phyloP scores from a whole-genome alignment of 75 land plant species.

The Isoetes taiwanensis region DNA sequence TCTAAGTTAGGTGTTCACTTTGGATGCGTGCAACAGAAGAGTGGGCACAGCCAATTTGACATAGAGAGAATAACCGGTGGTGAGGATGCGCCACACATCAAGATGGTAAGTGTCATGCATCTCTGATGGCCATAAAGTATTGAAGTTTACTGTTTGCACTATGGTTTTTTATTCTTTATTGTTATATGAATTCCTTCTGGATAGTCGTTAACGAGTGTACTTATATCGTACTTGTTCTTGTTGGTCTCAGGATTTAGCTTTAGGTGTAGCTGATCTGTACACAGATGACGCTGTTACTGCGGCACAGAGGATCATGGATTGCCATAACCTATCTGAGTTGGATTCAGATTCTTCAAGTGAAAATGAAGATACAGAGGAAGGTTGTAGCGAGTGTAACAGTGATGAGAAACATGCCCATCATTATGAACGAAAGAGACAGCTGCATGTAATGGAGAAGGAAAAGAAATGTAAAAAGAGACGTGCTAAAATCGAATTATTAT shows the following conservation, averaged over 20 bases:
- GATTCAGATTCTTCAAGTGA: no score
- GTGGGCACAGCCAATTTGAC: slow-evolving; percentile 24
- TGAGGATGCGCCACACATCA: slow-evolving; percentile 46
- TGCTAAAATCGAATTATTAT: no score
- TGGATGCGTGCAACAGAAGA: slow-evolving; percentile 18
- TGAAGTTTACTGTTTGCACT: not conserved
- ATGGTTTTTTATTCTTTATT: not conserved
- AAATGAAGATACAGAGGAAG: no score
- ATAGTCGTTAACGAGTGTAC: not conserved
- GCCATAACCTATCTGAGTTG: no score
- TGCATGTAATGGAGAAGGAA: no score
- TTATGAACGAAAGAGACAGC: no score
- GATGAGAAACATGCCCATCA: no score
- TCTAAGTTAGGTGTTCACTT: slow-evolving; percentile 5
- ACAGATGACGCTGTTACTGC: slow-evolving; percentile 63
- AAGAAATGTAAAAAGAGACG: no score
- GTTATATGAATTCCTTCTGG: not conserved
- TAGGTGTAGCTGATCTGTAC: slow-evolving; percentile 67
- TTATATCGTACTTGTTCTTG: not conserved
- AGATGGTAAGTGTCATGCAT: slow-evolving; percentile 39
- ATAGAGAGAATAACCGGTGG: slow-evolving; percentile 48
- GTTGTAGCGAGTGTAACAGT: no score
- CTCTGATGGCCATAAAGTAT: not conserved
- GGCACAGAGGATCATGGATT: no score
- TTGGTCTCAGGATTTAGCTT: slow-evolving; percentile 44